Base-by-base conservation (phyloP, 495 filamentous ascomycete species). In the Penicillium crystallinum region DNA sequence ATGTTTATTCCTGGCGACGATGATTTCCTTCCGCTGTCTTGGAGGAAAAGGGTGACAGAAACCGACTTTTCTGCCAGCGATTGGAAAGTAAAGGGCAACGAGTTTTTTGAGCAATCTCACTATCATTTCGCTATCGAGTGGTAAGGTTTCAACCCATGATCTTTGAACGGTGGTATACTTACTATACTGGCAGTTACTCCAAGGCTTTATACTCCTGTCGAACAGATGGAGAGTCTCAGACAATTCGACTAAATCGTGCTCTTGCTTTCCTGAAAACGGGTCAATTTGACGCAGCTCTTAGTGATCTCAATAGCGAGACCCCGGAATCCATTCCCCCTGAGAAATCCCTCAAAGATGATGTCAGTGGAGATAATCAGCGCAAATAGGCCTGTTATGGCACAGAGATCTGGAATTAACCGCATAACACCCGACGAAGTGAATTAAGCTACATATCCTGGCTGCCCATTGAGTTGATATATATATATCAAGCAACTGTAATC, bases 271-370 rank as follows among this genome's bases (percentile, higher is more conserved):
- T 81, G 3, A 65, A 70, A 37, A 69, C 66, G 0, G 54, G 73
- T 25, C 67, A 66, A 7, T 82, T 73, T 56, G 74, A 79, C 50
- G 64, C 71, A 4, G 77, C 79, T 7, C 66, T 77, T 30, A 42
- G 49, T 6, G 77, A 81, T 59, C 63, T 74, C 14, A 63, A 73
- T 2, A 52, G 59, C 1, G 64, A 59, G 4, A 53, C 49, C 12
- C 47, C 55, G 0, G 27, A 59, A 0, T 11, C 29, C 10, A 10
- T 2, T 2, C 39, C 65, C 0, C 66, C 71, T 33, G 71, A 76
- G 50, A 81, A 81, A 53, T n/a, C n/a, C n/a, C n/a, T n/a, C 25
- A 29, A 29, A 29, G 4, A 29, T 29, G 25, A 29, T 29, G 25
- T 8, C 25, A 8, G 25, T 29, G 25, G 8, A 29, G 4, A 29